Evolutionary conservation across 495 filamentous ascomycete species (phyloP).

Genomic region (Aeminium ludgeri): DNA sequence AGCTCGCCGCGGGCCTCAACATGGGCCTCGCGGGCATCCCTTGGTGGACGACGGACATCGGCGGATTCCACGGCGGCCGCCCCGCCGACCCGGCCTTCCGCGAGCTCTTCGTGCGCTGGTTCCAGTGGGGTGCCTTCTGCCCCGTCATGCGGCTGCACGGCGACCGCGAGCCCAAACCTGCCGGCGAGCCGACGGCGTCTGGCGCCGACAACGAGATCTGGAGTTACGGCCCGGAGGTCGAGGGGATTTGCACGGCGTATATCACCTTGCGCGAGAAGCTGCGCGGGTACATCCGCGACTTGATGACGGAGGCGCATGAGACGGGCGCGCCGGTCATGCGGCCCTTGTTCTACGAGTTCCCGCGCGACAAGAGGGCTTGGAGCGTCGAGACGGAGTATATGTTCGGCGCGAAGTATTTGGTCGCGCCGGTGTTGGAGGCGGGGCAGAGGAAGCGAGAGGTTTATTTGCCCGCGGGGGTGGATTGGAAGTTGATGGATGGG

Average conservation of each 20-base stretch:
- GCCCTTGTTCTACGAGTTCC: constrained; percentile 41
- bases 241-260: constrained; percentile 39
- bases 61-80: constrained; percentile 42
- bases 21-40: constrained; percentile 41
- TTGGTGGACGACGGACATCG: constrained; percentile 46
- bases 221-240: constrained; percentile 39
- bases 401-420: constrained; percentile 37
- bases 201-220: constrained; percentile 40
- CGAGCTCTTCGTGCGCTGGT: constrained; percentile 43
- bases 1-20: constrained; percentile 40
- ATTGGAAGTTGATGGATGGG: constrained; percentile 29
- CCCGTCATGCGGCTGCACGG: constrained; percentile 44
- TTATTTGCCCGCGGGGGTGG: constrained; percentile 31
- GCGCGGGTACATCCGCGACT: constrained; percentile 31
- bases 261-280: constrained; percentile 36
- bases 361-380: constrained; percentile 32
- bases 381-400: constrained; percentile 37
- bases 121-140: constrained; percentile 44
- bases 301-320: constrained; percentile 40
- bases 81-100: constrained; percentile 35
- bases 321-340: constrained; percentile 39
- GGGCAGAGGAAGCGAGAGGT: constrained; percentile 27
- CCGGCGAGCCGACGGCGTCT: constrained; percentile 3
- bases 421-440: constrained; percentile 32
- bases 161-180: constrained; percentile 32